Evolutionary conservation across 2,329 filamentous ascomycete species (phyloP).

Genomic region (Alternaria longipes): DNA sequence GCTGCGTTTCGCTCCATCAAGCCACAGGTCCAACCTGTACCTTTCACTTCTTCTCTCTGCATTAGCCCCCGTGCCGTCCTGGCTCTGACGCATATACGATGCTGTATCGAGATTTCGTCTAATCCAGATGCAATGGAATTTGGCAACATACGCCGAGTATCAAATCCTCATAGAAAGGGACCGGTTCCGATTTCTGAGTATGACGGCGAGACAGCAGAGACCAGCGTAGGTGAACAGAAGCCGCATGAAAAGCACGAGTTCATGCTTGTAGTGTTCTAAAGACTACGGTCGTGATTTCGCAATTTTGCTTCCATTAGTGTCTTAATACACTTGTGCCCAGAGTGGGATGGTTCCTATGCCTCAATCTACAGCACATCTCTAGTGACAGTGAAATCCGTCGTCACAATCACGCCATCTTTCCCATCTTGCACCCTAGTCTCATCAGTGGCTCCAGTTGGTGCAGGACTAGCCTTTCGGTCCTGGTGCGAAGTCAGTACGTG

Average conservation of each 20-base stretch:
- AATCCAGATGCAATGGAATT: no score
- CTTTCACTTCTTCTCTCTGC: no score
- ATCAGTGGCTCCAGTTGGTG: conserved; percentile 15
- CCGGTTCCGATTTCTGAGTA: no score
- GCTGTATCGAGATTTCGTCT: no score
- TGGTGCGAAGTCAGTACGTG: not conserved
- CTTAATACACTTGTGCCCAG: not conserved
- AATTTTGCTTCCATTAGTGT: not conserved
- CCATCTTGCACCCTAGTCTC: conserved; percentile 14
- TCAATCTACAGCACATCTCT: conserved; percentile 11
- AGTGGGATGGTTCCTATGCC: not conserved
- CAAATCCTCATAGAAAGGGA: no score
- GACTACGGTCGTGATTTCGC: not conserved
- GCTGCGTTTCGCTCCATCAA: not conserved
- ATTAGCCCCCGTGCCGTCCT: no score
- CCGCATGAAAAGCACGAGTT: not conserved
- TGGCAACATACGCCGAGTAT: no score
- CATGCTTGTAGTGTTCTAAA: not conserved
- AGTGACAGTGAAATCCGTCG: conserved; percentile 24
- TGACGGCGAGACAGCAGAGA: no score
- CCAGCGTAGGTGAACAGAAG: not conserved
- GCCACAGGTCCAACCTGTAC: no score
- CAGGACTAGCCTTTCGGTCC: conserved; percentile 22
- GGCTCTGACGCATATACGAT: no score
- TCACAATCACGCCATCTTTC: conserved; percentile 28